Percentiles rank a stretch among this genome's conserved stretches.
Conservation (phyloP, 169 alveolate species). For the Plasmodium blacklocki region DNA sequence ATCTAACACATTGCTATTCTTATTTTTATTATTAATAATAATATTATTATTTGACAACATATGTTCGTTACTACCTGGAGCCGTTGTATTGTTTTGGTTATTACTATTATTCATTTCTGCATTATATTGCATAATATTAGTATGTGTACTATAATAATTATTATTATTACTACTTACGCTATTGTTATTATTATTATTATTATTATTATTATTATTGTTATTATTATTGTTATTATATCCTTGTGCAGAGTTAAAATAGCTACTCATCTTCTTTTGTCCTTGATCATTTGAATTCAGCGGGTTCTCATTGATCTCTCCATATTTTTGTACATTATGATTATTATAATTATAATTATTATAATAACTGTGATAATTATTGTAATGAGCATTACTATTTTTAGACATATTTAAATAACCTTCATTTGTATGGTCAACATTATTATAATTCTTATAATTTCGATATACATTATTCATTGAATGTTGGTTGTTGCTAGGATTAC, state of each 20-base stretch:
- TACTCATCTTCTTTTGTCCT: constrained; percentile 22
- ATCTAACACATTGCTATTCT: no score
- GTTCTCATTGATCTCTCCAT: constrained; percentile 2
- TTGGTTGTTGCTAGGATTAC: not conserved
- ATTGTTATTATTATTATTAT: not conserved
- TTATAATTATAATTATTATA: no score
- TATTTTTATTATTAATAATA: not conserved
- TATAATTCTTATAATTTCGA: not conserved
- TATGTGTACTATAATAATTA: not conserved
- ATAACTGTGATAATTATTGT: no score
- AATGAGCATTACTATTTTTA: constrained; percentile 1
- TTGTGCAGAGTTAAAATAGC: not conserved
- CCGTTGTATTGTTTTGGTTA: not conserved
- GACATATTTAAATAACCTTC: constrained; percentile 13
- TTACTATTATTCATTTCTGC: not conserved
- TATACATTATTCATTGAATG: not conserved
- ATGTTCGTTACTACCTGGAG: no score
- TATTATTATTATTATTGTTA: not conserved
- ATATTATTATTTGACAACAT: not conserved
- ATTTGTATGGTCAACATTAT: not conserved
- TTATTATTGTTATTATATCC: not conserved
- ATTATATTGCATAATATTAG: no score
- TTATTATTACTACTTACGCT: not conserved
- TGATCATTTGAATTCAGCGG: not conserved
- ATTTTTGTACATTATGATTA: no score